A percentile compares a stretch with the other conserved stretches of the same genome.
phyloP scores from a whole-genome alignment of 75 land plant species.

The Cryptomeria japonica region DNA sequence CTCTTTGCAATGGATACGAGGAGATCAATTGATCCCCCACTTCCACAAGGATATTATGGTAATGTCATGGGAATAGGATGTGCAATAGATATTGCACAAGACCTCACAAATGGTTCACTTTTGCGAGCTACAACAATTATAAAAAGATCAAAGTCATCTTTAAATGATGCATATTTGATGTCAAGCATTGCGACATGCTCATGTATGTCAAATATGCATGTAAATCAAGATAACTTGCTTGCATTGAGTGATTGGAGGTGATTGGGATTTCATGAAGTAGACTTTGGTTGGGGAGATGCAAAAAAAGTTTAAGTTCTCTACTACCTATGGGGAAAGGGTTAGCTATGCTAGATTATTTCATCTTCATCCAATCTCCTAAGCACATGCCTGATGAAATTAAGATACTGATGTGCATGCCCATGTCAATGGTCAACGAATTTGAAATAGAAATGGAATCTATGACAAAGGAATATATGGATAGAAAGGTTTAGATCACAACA shows the following conservation, averaged over 20 bases:
- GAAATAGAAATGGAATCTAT: background rate
- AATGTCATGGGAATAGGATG: background rate
- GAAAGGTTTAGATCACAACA: background rate
- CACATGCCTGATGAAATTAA: background rate
- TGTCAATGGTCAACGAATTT: background rate
- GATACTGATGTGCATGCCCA: background rate
- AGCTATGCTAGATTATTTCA: background rate
- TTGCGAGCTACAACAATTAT: background rate
- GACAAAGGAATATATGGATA: background rate
- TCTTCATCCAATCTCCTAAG: background rate
- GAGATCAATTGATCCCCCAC: constrained; percentile 15
- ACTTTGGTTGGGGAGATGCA: background rate
- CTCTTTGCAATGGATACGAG: constrained; percentile 24
- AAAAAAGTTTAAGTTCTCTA: background rate
- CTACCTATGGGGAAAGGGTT: background rate
- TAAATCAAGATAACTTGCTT: too few relatives aligned
- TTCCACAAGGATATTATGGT: constrained; percentile 23
- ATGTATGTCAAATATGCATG: background rate
- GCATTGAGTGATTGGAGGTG: background rate
- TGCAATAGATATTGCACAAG: background rate
- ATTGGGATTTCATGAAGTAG: background rate
- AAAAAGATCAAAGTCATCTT: background rate
- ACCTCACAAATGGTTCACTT: background rate
- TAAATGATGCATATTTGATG: too few relatives aligned
- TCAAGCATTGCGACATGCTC: too few relatives aligned